Conservation (phyloP, 1,139 yeast species). For the Debaryomyces nepalensis region DNA sequence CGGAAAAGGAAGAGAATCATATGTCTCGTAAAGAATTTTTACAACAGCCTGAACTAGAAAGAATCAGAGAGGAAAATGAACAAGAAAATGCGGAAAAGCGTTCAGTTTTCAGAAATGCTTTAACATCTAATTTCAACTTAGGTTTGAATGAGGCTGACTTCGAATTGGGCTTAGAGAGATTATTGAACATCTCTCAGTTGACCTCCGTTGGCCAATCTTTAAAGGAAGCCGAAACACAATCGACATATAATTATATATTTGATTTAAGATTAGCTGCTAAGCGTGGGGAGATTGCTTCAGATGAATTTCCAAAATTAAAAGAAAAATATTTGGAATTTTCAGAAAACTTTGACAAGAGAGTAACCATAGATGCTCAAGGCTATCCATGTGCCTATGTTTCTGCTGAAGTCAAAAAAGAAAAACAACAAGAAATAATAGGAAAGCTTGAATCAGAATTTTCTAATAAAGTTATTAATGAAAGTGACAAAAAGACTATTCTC, state of each 20-base stretch:
- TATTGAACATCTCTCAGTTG: slow-evolving; percentile 47
- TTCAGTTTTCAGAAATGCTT: slow-evolving; percentile 19
- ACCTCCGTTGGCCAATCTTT: slow-evolving; percentile 30
- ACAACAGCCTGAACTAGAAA: slow-evolving; percentile 55
- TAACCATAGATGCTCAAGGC: slow-evolving; percentile 37
- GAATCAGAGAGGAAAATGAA: slow-evolving; percentile 39
- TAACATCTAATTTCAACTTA: slow-evolving; percentile 26
- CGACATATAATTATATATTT: slow-evolving; percentile 55
- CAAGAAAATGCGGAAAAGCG: slow-evolving; percentile 28
- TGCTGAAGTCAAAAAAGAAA: slow-evolving; percentile 24
- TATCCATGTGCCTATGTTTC: slow-evolving; percentile 27
- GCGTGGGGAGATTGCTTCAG: slow-evolving; percentile 43
- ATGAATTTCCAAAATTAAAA: slow-evolving; percentile 28
- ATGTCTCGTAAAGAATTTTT: slow-evolving; percentile 67
- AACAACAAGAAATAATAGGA: slow-evolving; percentile 25
- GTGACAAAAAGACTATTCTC: slow-evolving; percentile 30
- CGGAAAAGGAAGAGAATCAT: slow-evolving; percentile 58
- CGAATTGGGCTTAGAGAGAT: slow-evolving; percentile 51
- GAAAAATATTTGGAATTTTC: slow-evolving; percentile 32
- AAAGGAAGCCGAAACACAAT: slow-evolving; percentile 63
- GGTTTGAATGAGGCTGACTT: slow-evolving; percentile 40
- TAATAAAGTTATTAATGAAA: slow-evolving; percentile 28
- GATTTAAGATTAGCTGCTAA: slow-evolving; percentile 48
- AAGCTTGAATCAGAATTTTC: slow-evolving; percentile 26
- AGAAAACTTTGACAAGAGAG: slow-evolving; percentile 27